Evolutionary conservation across 2,329 filamentous ascomycete genomes (phyloP).

Genomic region (Piedraia hortae): DNA sequence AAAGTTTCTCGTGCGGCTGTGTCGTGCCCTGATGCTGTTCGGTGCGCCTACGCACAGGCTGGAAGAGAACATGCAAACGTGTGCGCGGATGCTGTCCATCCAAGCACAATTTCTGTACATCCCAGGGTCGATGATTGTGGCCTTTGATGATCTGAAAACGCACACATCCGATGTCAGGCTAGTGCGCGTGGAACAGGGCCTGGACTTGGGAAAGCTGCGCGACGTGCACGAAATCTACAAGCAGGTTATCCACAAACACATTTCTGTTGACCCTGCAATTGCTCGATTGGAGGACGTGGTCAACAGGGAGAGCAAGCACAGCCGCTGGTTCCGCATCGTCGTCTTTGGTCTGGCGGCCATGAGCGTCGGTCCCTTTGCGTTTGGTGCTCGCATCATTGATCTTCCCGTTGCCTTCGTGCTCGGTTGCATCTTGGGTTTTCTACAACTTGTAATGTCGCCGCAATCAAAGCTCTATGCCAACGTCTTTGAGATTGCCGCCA

Average conservation of each 20-base stretch:
- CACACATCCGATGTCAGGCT: constrained; percentile 62
- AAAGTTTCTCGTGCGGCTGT: constrained; percentile 59
- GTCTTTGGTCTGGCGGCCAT: constrained; percentile 53
- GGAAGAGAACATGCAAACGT: constrained; percentile 81
- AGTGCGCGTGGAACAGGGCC: constrained; percentile 37
- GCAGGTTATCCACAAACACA: constrained; percentile 40
- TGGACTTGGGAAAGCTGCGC: constrained; percentile 45
- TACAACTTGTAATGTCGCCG: constrained; percentile 50
- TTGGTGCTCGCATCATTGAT: constrained; percentile 49
- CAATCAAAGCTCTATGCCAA: constrained; percentile 40
- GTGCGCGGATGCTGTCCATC: constrained; percentile 63
- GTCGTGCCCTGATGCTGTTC: constrained; percentile 64
- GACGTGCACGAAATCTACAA: constrained; percentile 59
- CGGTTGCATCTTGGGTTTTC: constrained; percentile 42
- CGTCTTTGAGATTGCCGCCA: constrained; percentile 23
- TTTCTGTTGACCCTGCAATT: constrained; percentile 43
- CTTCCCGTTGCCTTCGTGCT: constrained; percentile 50
- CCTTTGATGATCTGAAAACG: constrained; percentile 47
- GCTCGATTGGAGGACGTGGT: constrained; percentile 34
- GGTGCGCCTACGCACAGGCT: constrained; percentile 76
- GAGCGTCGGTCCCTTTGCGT: constrained; percentile 54
- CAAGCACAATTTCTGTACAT: constrained; percentile 76
- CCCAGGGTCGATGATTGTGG: constrained; percentile 81
- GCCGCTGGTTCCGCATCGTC: constrained; percentile 23
- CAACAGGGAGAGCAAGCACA: constrained; percentile 26